These are phyloP conservation scores for Brassica nigra DNA, from an alignment of 345 rosid genomes.

Conservation along the genomic window DNA sequence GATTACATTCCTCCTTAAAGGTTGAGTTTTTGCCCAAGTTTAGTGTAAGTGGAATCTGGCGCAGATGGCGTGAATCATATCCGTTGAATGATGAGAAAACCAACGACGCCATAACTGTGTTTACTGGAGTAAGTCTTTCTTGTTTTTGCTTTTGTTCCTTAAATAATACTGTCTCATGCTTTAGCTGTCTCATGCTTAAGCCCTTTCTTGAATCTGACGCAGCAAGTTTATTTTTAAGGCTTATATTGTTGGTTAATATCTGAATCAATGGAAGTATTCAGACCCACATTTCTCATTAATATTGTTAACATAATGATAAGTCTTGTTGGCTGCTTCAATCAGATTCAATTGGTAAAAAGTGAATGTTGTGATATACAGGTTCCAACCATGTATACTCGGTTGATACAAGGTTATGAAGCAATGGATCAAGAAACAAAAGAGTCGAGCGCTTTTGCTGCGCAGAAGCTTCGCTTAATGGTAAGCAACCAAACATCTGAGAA, in stretches of 20 bases:
- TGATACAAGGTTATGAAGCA: slow-evolving; percentile 96
- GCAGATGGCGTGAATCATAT: slow-evolving; percentile 92
- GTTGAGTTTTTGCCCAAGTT: slow-evolving; percentile 95
- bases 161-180: not conserved
- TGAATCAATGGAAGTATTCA: too few species aligned
- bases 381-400: slow-evolving; percentile 91
- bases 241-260: too few species aligned
- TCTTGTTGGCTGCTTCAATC: slow-evolving; percentile 7
- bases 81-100: slow-evolving; percentile 54
- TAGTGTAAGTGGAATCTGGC: slow-evolving; percentile 93
- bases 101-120: slow-evolving; percentile 70
- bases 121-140: slow-evolving; percentile 79
- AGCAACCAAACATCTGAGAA: slow-evolving; percentile 17
- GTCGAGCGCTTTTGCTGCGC: slow-evolving; percentile 71
- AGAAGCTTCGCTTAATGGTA: slow-evolving; percentile 86
- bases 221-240: slow-evolving; percentile 7
- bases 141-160: not conserved
- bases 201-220: slow-evolving; percentile 12
- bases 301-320: too few species aligned
- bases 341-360: not conserved
- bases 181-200: slow-evolving; percentile 7
- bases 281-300: too few species aligned
- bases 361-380: slow-evolving; percentile 55
- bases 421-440: slow-evolving; percentile 74
- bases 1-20: slow-evolving; percentile 48